Evolutionary conservation across 1,284 basidiomycete species (phyloP), one percentile per base, ranked within the genome.

Genomic region (Anthracocystis panici-leucophaei): DNA sequence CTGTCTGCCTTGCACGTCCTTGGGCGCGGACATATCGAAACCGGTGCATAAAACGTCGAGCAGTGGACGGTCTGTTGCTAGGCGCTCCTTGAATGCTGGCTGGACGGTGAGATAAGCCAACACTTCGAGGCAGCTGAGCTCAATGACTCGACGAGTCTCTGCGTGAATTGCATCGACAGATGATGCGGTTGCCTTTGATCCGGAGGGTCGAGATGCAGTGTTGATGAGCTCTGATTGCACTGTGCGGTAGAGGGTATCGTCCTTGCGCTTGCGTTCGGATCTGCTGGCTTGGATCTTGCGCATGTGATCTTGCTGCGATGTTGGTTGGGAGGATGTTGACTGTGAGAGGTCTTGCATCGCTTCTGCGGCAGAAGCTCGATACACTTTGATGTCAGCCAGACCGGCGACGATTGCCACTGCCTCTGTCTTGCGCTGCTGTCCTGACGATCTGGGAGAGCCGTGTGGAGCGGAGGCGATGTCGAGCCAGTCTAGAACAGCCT

Each of bases 21-120:
- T 57, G 3, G 62, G 49, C 25, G 38, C 7, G 12, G 49, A 20
- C 16, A 55, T 27, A 12, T 54, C 29, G 12, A 78, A 67, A 12
- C 67, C 11, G 12, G 52, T 44, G 14, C 63, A 74, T 4, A 82
- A 58, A 2, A 57, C 42, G 7, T 57, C 31, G 20, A 84, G 73
- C n/a, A 80, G 48, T 5, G 46, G 21, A 2, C 33, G 5, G 18
- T 79, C 72, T 2, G 45, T 33, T 8, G 68, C 50, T 1, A 81
- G 21, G 16, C 29, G 33, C 14, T 78, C 61, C 23, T 74, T 77
- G 55, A 67, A 67, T 0, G 54, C 35, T 0, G 81, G 57, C 29
- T 69, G 60, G 5, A 75, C 59, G 9, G 74, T 71, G 31, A 84
- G 73, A 58, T 82, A 83, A 41, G 78, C 68, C 9, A 84, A 45